Evolutionary conservation across 2,329 filamentous ascomycete genomes (phyloP).

Genomic region (Mariannaea elegans): DNA sequence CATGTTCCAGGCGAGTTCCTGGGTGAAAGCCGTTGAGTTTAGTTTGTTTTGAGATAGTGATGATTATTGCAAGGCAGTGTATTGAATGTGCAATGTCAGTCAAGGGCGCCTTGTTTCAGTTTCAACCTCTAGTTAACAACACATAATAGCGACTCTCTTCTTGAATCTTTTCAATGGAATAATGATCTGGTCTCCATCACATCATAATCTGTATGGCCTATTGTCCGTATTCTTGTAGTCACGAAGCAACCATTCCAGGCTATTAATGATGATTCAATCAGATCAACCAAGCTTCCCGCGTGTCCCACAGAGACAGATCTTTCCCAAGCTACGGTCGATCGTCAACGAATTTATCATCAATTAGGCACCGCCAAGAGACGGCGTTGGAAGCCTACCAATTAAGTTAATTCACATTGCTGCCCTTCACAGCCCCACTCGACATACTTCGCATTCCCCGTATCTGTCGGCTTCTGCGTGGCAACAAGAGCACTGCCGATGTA

Average conservation of each 20-base stretch:
- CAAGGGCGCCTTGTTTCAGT: no score
- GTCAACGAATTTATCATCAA: neutral
- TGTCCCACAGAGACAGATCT: no score
- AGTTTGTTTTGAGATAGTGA: no score
- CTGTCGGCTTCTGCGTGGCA: neutral
- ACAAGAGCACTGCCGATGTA: neutral
- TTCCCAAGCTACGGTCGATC: no score
- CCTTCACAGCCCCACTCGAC: neutral
- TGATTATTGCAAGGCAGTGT: no score
- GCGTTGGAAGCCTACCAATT: neutral
- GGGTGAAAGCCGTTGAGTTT: no score
- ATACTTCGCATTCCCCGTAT: constrained; percentile 6
- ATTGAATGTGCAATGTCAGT: no score
- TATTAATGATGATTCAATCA: no score
- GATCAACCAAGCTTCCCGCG: no score
- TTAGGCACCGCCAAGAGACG: neutral
- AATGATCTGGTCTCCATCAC: neutral
- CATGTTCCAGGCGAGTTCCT: neutral
- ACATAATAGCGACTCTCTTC: neutral
- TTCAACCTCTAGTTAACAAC: no score
- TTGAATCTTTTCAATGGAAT: neutral
- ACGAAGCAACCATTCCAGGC: neutral
- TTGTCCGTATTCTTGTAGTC: neutral
- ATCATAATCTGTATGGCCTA: no score
- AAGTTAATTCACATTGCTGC: neutral